These are phyloP conservation scores for Centrapalus pauciflorus DNA, from an alignment of 129 eudicot genomes.

Conservation along the genomic window DNA sequence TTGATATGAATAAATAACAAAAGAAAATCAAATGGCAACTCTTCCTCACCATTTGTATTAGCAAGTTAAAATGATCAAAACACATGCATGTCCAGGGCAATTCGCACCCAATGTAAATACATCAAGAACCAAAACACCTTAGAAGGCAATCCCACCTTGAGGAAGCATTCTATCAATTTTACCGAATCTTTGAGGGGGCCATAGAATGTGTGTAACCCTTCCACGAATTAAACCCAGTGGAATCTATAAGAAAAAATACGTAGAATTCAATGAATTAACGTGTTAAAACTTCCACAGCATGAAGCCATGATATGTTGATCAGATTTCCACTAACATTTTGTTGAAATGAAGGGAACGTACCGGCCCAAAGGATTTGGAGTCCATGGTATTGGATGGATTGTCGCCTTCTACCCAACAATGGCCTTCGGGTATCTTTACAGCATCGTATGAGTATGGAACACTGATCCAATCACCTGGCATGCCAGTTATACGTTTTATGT, in stretches of 20 bases:
- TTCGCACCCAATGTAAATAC: not conserved
- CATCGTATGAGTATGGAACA: constrained; percentile 43
- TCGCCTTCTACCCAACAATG: constrained; percentile 99
- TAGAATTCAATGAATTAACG: not conserved
- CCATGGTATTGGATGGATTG: constrained; percentile 62
- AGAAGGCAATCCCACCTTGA: constrained; percentile 32
- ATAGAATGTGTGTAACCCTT: constrained; percentile 68
- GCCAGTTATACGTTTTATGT: constrained; percentile 69
- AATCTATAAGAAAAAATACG: constrained; percentile 42
- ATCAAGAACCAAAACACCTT: constrained; percentile 9
- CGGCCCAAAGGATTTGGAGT: constrained; percentile 84
- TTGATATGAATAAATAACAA: too few relatives aligned
- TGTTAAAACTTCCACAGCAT: not conserved
- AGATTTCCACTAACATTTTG: not conserved
- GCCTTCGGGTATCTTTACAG: constrained; percentile 76
- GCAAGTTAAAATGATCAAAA: not conserved
- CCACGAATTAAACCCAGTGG: constrained; percentile 89
- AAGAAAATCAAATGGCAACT: not conserved
- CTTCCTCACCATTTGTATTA: not conserved
- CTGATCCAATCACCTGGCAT: constrained; percentile 90
- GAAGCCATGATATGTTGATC: too few relatives aligned
- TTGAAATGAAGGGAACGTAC: constrained; percentile 33
- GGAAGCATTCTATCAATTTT: constrained; percentile 53
- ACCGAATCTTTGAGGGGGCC: constrained; percentile 88
- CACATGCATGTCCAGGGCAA: not conserved